A percentile compares a stretch with the other conserved stretches of the same genome.
phyloP scores from a whole-genome alignment of 2,329 filamentous ascomycete genomes.

The Decorospora gaudefroyi region DNA sequence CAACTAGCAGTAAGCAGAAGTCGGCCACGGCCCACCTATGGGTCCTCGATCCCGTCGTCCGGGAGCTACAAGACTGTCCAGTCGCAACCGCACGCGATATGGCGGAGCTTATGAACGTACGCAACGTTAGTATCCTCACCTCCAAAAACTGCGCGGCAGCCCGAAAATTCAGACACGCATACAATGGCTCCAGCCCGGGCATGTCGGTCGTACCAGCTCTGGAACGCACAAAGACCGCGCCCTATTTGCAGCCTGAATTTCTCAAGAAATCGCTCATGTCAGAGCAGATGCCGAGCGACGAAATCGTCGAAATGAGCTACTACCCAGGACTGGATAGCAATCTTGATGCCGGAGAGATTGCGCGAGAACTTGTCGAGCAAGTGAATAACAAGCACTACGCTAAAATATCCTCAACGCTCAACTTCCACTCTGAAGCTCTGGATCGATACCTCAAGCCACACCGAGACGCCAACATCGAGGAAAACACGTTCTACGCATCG shows the following conservation, averaged over 20 bases:
- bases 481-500: neutral
- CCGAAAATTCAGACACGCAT: neutral
- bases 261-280: too few relatives aligned
- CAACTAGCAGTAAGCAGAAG: neutral
- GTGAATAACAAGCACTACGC: neutral
- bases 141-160: neutral
- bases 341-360: too few relatives aligned
- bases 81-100: neutral
- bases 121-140: neutral
- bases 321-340: too few relatives aligned
- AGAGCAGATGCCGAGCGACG: too few relatives aligned
- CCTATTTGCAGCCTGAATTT: neutral
- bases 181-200: neutral
- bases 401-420: neutral
- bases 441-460: neutral
- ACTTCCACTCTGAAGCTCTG: neutral
- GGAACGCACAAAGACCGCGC: neutral
- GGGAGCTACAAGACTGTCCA: constrained; percentile 3
- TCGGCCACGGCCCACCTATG: neutral
- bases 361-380: neutral
- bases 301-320: too few relatives aligned
- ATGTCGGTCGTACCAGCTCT: neutral
- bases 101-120: constrained; percentile 1
- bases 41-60: constrained; percentile 1
- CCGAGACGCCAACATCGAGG: neutral